Evolutionary conservation across 139 green algal genomes (phyloP).

Genomic region (Monoraphidium neglectum): DNA sequence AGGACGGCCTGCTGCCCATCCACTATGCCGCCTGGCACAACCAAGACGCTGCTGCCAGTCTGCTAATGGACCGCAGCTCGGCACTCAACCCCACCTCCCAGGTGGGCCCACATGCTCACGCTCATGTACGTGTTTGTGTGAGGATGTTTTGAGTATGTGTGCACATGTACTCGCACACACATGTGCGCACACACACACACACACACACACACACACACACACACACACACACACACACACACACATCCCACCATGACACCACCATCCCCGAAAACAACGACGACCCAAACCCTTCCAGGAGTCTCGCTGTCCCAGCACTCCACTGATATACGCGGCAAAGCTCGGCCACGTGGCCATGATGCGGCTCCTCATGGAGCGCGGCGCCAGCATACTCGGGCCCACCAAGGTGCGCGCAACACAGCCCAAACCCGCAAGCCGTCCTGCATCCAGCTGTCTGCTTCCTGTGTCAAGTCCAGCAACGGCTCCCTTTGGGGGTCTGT

Average conservation of each 20-base stretch:
- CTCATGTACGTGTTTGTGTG: neutral
- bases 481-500: neutral
- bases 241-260: neutral
- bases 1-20: constrained; percentile 24
- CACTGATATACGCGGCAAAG: constrained; percentile 20
- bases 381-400: neutral
- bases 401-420: neutral
- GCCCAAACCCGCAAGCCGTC: neutral
- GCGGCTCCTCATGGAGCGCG: constrained; percentile 18
- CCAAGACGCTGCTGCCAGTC: constrained; percentile 5
- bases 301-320: constrained; percentile 16
- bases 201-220: neutral
- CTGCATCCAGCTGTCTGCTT: neutral
- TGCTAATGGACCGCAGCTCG: constrained; percentile 24
- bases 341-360: constrained; percentile 27
- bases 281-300: neutral
- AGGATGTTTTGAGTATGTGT: neutral
- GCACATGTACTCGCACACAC: neutral
- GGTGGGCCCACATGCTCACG: neutral
- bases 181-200: neutral
- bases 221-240: neutral
- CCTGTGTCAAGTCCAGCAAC: neutral
- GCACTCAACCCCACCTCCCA: constrained; percentile 5
- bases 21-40: constrained; percentile 33
- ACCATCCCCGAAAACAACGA: neutral